Percentiles rank a stretch among this genome's conserved stretches.
Evolutionary conservation across 2,329 filamentous ascomycete genomes (phyloP).

Genomic region (Aspergillus texensis): DNA sequence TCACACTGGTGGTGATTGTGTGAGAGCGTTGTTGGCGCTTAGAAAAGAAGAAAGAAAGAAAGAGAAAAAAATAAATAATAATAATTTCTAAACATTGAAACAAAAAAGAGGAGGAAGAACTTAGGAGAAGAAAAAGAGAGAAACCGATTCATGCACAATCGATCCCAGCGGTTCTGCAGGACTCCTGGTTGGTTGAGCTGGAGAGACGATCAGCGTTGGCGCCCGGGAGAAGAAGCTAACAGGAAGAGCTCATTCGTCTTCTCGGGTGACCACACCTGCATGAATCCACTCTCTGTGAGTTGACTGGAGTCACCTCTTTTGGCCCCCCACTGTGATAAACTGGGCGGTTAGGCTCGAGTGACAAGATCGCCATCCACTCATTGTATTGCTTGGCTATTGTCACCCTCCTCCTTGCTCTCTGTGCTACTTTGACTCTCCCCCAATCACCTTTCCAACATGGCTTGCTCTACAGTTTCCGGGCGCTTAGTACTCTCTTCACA

Average conservation of each 20-base stretch:
- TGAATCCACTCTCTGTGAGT: conserved; percentile 8
- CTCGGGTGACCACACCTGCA: conserved; percentile 25
- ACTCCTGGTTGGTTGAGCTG: conserved; percentile 31
- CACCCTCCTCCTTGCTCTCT: conserved; percentile 6
- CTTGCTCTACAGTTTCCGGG: conserved; percentile 27
- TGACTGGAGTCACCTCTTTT: neutral
- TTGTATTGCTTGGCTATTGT: conserved; percentile 6
- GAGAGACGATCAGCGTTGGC: conserved; percentile 32
- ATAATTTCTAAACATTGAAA: neutral
- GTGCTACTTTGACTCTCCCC: conserved; percentile 7
- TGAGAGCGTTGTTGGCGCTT: no score
- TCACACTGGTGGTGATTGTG: no score
- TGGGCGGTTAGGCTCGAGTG: conserved; percentile 24
- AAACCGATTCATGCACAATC: neutral
- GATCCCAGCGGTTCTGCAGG: conserved; percentile 31
- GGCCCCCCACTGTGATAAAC: conserved; percentile 37
- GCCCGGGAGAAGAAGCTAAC: conserved; percentile 30
- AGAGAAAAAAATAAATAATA: no score
- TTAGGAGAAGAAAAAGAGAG: no score
- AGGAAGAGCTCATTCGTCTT: conserved; percentile 19
- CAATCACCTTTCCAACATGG: conserved; percentile 20
- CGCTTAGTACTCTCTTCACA: conserved; percentile 32
- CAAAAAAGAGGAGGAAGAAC: no score
- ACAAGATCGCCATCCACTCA: conserved; percentile 31
- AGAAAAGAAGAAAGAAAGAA: no score